Evolutionary conservation across 2,329 filamentous ascomycete species (phyloP).

Genomic region (Apiospora malaysiana): DNA sequence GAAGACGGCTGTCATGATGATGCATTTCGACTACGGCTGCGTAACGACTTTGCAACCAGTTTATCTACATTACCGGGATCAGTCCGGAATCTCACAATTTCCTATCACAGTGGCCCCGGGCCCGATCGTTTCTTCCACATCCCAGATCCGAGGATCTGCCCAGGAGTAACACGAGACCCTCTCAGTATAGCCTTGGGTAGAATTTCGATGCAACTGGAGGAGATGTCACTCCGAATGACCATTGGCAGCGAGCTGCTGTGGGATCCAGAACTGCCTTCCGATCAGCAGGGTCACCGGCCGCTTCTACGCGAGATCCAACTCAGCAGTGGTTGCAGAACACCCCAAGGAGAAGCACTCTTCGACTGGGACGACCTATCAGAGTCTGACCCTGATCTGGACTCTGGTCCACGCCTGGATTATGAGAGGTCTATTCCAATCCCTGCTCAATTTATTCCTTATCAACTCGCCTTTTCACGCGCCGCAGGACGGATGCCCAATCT

Average conservation of each 20-base stretch:
- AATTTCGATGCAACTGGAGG: not conserved
- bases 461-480: not conserved
- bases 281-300: not conserved
- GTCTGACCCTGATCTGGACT: not conserved
- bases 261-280: not conserved
- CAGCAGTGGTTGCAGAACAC: not conserved
- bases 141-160: not conserved
- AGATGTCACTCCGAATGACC: not conserved
- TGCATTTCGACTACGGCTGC: not conserved
- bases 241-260: conserved; percentile 1
- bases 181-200: conserved; percentile 12
- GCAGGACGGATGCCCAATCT: conserved; percentile 2
- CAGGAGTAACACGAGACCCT: not conserved
- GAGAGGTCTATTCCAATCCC: not conserved
- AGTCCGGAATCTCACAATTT: not conserved
- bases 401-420: not conserved
- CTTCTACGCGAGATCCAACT: not conserved
- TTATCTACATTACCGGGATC: not conserved
- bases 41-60: not conserved
- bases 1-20: not conserved
- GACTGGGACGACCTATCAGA: not conserved
- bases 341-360: conserved; percentile 3
- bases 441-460: not conserved
- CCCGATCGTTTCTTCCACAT: not conserved
- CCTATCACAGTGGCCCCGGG: not conserved